A percentile compares a stretch with the other conserved stretches of the same genome.
Evolutionary conservation across 2,329 filamentous ascomycete species (phyloP).

Genomic region (Fusarium nematophilum): DNA sequence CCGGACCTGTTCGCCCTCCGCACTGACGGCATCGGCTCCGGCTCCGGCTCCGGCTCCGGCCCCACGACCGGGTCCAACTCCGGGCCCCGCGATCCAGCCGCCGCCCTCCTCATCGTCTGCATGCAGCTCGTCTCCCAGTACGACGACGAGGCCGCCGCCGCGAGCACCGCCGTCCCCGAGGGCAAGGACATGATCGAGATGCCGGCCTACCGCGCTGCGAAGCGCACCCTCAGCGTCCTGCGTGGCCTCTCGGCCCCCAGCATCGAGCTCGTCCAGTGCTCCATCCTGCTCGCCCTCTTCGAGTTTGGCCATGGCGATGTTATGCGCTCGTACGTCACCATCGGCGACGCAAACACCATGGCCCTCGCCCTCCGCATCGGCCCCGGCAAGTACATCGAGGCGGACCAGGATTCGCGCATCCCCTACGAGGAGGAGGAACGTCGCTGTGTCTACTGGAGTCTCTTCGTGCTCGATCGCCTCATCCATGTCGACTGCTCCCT

Average conservation of each 20-base stretch:
- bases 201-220: conserved; percentile 53
- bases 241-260: conserved; percentile 50
- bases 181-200: conserved; percentile 54
- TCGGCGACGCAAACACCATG: conserved; percentile 54
- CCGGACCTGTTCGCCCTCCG: conserved; percentile 52
- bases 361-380: conserved; percentile 50
- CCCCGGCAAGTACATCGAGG: conserved; percentile 52
- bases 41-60: conserved; percentile 2
- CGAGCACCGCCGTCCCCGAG: conserved; percentile 41
- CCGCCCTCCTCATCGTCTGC: conserved; percentile 55
- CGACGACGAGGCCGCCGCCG: conserved; percentile 50
- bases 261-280: conserved; percentile 56
- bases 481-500: conserved; percentile 48
- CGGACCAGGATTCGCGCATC: conserved; percentile 43
- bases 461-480: conserved; percentile 57
- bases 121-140: conserved; percentile 56
- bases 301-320: conserved; percentile 59
- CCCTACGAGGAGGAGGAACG: conserved; percentile 52
- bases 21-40: conserved; percentile 26
- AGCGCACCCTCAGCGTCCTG: conserved; percentile 52
- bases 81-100: conserved; percentile 40
- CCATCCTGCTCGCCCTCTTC: conserved; percentile 55
- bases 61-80: conserved; percentile 7
- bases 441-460: conserved; percentile 56
- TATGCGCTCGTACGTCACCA: conserved; percentile 55